These are phyloP conservation scores for Dothiorella sarmentorum DNA, from an alignment of 2,329 filamentous ascomycete species.

Conservation along the genomic window DNA sequence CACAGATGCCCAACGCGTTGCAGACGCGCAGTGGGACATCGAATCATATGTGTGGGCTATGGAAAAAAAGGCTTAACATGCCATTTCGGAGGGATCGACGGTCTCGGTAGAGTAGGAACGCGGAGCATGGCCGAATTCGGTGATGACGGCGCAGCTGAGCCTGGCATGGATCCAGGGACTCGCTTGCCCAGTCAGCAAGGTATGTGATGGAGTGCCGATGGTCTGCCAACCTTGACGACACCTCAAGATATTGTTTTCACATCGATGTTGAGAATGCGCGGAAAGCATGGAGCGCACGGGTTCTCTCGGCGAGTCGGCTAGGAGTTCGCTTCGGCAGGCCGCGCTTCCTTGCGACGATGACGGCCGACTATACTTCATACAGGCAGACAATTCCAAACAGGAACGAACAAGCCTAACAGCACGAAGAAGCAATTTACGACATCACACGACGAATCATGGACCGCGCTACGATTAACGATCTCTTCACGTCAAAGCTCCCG, in stretches of 20 bases:
- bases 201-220: background rate
- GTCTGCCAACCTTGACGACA: background rate
- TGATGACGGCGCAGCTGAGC: conserved; percentile 1
- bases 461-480: conserved; percentile 6
- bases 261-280: background rate
- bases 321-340: background rate
- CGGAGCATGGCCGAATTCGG: conserved; percentile 3
- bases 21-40: background rate
- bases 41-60: background rate
- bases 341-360: background rate
- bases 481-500: conserved; percentile 4
- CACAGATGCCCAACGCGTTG: background rate
- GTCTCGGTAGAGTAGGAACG: background rate
- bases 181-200: background rate
- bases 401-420: background rate
- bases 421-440: conserved; percentile 1
- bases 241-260: background rate
- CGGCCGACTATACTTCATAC: conserved; percentile 9
- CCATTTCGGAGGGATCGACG: background rate
- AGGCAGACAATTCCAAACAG: conserved; percentile 1
- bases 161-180: background rate
- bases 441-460: conserved; percentile 1
- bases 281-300: background rate
- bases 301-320: background rate
- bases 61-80: background rate